Evolutionary conservation across 2,329 filamentous ascomycete genomes (phyloP).

Genomic region (Apiospora saccharicola): DNA sequence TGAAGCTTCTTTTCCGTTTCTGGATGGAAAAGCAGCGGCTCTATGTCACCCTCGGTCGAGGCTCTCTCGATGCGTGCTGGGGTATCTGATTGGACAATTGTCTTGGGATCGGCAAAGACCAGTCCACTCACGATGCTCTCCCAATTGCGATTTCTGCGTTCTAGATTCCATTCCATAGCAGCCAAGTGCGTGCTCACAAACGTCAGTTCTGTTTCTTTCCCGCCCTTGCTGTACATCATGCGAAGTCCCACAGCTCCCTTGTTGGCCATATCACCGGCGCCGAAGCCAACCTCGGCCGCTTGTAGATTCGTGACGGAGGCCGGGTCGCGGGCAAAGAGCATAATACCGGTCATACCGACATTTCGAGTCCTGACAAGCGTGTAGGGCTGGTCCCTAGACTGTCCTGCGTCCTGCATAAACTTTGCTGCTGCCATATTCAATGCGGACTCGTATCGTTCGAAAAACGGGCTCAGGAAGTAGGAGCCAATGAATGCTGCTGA

Average conservation of each 20-base stretch:
- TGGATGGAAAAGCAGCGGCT: slow-evolving; percentile 35
- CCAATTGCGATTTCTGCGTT: slow-evolving; percentile 87
- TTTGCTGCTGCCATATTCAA: slow-evolving; percentile 71
- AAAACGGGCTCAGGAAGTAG: slow-evolving; percentile 78
- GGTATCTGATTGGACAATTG: slow-evolving; percentile 40
- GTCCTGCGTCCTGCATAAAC: slow-evolving; percentile 36
- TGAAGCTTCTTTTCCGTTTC: slow-evolving; percentile 53
- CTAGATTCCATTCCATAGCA: slow-evolving; percentile 81
- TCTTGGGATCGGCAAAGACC: slow-evolving; percentile 71
- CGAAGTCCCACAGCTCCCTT: slow-evolving; percentile 90
- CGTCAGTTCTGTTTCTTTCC: slow-evolving; percentile 69
- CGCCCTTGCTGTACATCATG: slow-evolving; percentile 62
- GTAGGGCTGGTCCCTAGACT: slow-evolving; percentile 58
- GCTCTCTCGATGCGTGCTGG: slow-evolving; percentile 27
- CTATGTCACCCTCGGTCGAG: slow-evolving; percentile 32
- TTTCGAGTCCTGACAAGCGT: slow-evolving; percentile 75
- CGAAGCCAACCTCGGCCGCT: slow-evolving; percentile 84
- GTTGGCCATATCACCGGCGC: slow-evolving; percentile 88
- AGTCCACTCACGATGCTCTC: slow-evolving; percentile 80
- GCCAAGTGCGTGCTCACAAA: slow-evolving; percentile 90
- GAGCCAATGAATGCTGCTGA: slow-evolving; percentile 86
- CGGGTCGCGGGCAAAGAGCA: slow-evolving; percentile 79
- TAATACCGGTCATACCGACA: slow-evolving; percentile 87
- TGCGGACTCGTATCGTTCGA: slow-evolving; percentile 73
- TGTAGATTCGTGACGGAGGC: slow-evolving; percentile 70